Conservation (phyloP, 257 asterid species). For the Linaria vulgaris region DNA sequence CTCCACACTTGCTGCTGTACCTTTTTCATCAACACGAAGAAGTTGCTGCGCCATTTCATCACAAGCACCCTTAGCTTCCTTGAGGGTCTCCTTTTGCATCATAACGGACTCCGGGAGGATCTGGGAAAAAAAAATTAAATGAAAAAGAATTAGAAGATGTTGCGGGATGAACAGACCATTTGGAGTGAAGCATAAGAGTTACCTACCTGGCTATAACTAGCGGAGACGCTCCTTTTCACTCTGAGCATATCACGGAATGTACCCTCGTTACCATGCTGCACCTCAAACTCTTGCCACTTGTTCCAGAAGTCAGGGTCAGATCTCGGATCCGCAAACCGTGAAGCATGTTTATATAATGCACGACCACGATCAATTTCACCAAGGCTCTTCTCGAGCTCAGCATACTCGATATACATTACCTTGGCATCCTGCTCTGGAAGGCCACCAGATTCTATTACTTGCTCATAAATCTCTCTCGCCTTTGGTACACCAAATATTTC, state of each 20-base stretch:
- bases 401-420: constrained; percentile 75
- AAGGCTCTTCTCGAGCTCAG: constrained; percentile 90
- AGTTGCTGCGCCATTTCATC: constrained; percentile 86
- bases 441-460: constrained; percentile 85
- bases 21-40: constrained; percentile 45
- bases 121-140: no score
- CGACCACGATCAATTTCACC: constrained; percentile 93
- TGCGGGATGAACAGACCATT: neutral
- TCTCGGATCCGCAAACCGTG: constrained; percentile 87
- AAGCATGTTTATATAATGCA: constrained; percentile 75
- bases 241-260: constrained; percentile 93
- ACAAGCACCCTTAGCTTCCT: constrained; percentile 80
- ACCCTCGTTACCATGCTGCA: constrained; percentile 90
- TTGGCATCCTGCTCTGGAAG: constrained; percentile 90
- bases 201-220: constrained; percentile 91
- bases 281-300: constrained; percentile 94
- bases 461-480: constrained; percentile 89
- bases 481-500: constrained; percentile 86
- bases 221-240: constrained; percentile 74
- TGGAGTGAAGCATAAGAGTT: neutral
- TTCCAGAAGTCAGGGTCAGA: constrained; percentile 84
- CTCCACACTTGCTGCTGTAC: constrained; percentile 47
- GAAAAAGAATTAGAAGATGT: constrained; percentile 14
- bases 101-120: constrained; percentile 81
- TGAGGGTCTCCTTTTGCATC: constrained; percentile 92